Evolutionary conservation across 225 moss, liverwort and hornwort genomes (phyloP).

Genomic region (Pseudoscleropodium purum): DNA sequence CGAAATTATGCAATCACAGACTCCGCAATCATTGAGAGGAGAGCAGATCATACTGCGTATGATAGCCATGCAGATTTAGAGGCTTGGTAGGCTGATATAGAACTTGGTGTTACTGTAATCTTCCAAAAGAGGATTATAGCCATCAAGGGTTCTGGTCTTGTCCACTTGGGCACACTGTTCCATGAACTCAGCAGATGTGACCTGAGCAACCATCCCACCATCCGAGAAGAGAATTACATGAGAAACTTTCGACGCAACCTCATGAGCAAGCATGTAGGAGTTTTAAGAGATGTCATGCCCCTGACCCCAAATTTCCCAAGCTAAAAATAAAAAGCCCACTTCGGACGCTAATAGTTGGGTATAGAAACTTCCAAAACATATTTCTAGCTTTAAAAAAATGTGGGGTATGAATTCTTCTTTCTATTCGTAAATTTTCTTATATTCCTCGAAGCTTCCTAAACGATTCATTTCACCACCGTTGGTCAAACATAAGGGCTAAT

Average conservation of each 20-base stretch:
- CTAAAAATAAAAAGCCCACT: not conserved
- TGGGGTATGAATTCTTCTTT: not conserved
- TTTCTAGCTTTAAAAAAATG: not conserved
- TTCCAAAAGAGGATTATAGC: slow-evolving; percentile 88
- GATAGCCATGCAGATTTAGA: slow-evolving; percentile 1
- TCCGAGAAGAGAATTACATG: not conserved
- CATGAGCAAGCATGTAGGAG: not conserved
- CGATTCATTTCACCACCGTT: not conserved
- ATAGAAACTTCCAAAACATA: not conserved
- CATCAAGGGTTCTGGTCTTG: slow-evolving; percentile 74
- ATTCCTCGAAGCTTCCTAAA: not conserved
- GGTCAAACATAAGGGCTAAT: not conserved
- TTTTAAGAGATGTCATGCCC: not conserved
- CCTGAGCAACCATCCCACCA: slow-evolving; percentile 34
- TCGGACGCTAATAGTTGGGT: not conserved
- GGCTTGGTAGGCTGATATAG: slow-evolving; percentile 69
- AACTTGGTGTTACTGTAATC: slow-evolving; percentile 92
- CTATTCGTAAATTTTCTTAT: not conserved
- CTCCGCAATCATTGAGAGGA: not conserved
- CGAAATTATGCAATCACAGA: not conserved
- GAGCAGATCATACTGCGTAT: not conserved
- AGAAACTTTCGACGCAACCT: not conserved
- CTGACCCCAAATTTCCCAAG: not conserved
- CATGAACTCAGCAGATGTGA: slow-evolving; percentile 82
- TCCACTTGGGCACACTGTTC: slow-evolving; percentile 78